Base-by-base conservation (phyloP, 164 flowering plant species). In the Magnolia changhungtana region DNA sequence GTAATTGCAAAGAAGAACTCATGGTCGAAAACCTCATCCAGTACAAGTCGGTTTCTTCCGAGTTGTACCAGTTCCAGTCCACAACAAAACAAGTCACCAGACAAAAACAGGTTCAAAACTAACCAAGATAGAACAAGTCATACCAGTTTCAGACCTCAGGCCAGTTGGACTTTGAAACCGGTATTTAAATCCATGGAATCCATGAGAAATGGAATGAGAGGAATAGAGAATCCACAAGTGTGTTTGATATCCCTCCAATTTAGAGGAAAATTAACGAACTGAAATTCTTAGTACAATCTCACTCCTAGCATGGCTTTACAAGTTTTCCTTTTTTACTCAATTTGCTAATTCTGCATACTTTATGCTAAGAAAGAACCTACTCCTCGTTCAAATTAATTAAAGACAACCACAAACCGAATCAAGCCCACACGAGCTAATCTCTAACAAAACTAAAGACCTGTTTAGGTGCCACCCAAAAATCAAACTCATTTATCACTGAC, bases 341-440 rank as follows among this genome's bases (percentile, higher is more conserved):
- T 16, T 16, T 63, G 66, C 66, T 63, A 63, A 20, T 16, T 63
- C 66, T 9, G 66, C 6, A 7, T 24, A 10, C 21, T 21, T 20
- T 67, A 67, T 67, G 4, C 6, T 11, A 20, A 67, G 7, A 67
- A 27, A 67, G 14, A 27, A 20, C 70, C 19, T 8, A 23, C 14
- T 4, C 1, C 14, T 4, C 0, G 4, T 67, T 27, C 14, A 8
- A 21, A 20, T 4, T n/a, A 67, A 67, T 67, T 14, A 18, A 8
- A 21, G 66, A 18, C 0, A 10, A 67, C 14, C 37, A 23, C 37
- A 20, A 11, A 19, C 13, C 24, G 20, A 6, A 67, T 9, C 6
- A 20, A 27, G 7, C 87, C 92, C 78, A 89, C 90, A 63, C 89
- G 89, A 21, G 90, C 90, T 52, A 89, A 90, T 70, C 92, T 90